Conservation (phyloP, 441 rosid genomes). For the Gossypium schwendimanii region DNA sequence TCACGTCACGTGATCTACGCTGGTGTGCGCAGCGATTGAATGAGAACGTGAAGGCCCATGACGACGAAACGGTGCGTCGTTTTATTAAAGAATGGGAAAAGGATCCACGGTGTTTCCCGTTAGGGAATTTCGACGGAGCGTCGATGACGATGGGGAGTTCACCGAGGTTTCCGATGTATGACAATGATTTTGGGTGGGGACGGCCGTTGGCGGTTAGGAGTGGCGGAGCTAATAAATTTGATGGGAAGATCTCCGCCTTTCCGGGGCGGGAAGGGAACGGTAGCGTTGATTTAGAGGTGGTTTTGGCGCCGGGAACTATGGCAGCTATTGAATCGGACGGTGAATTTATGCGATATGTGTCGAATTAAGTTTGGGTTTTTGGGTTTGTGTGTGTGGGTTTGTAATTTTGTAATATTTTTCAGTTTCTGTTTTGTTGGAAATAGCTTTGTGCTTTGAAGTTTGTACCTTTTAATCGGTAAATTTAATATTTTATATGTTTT, state of each 20-base stretch:
- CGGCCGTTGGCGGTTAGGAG: slow-evolving; percentile 57
- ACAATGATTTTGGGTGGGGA: slow-evolving; percentile 71
- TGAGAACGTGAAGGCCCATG: slow-evolving; percentile 36
- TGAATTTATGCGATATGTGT: slow-evolving; percentile 48
- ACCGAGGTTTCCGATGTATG: slow-evolving; percentile 63
- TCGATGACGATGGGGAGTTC: slow-evolving; percentile 63
- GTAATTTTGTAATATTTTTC: too few relatives aligned
- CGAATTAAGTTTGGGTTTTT: neutral
- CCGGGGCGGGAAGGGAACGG: slow-evolving; percentile 57
- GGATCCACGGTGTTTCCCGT: slow-evolving; percentile 47
- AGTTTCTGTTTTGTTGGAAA: neutral
- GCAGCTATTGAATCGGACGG: slow-evolving; percentile 42
- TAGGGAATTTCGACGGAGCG: slow-evolving; percentile 52
- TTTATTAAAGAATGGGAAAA: slow-evolving; percentile 45
- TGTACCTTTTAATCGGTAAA: neutral
- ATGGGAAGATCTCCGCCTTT: slow-evolving; percentile 68
- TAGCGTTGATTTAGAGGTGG: slow-evolving; percentile 49
- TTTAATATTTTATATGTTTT: neutral
- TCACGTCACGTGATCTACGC: slow-evolving; percentile 34
- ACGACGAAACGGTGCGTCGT: slow-evolving; percentile 28
- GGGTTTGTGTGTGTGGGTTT: too few relatives aligned
- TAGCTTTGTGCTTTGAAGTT: neutral
- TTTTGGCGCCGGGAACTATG: slow-evolving; percentile 54
- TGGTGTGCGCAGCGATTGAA: slow-evolving; percentile 54
- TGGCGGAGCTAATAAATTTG: slow-evolving; percentile 55